Percentiles rank a stretch among this genome's conserved stretches.
Evolutionary conservation across 2,329 filamentous ascomycete species (phyloP).

Genomic region (Coniochaeta sp.): DNA sequence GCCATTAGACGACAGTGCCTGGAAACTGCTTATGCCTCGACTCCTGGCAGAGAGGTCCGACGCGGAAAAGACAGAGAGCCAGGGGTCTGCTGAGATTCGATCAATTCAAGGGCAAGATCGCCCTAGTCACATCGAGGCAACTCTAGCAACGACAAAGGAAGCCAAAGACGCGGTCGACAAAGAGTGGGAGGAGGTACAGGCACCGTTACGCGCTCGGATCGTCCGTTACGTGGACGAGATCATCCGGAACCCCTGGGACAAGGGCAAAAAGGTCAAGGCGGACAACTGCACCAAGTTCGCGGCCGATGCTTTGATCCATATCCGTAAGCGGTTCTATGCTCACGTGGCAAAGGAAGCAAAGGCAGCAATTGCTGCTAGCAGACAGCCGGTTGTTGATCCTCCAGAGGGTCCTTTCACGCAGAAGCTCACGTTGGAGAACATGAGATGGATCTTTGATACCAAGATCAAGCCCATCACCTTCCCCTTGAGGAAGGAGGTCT

Average conservation of each 20-base stretch:
- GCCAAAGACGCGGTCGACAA: constrained; percentile 55
- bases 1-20: constrained; percentile 61
- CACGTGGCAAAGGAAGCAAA: constrained; percentile 48
- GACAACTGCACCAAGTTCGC: constrained; percentile 64
- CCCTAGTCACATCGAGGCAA: constrained; percentile 14
- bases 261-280: constrained; percentile 55
- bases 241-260: constrained; percentile 58
- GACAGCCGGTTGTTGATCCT: constrained; percentile 37
- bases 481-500: constrained; percentile 60
- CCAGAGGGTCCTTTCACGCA: constrained; percentile 47
- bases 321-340: constrained; percentile 60
- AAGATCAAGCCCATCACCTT: constrained; percentile 68
- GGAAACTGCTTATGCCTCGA: constrained; percentile 61
- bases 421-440: constrained; percentile 70
- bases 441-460: constrained; percentile 78
- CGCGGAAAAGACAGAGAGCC: constrained; percentile 52
- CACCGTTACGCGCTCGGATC: constrained; percentile 58
- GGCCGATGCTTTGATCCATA: constrained; percentile 60
- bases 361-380: constrained; percentile 37
- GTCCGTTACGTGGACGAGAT: constrained; percentile 62
- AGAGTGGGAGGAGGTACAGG: constrained; percentile 66
- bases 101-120: constrained; percentile 9
- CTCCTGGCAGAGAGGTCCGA: constrained; percentile 58
- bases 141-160: constrained; percentile 31
- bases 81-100: constrained; percentile 20